Base-by-base conservation (phyloP, 2,329 filamentous ascomycete species). In the Neofusicoccum kwambonambiense region DNA sequence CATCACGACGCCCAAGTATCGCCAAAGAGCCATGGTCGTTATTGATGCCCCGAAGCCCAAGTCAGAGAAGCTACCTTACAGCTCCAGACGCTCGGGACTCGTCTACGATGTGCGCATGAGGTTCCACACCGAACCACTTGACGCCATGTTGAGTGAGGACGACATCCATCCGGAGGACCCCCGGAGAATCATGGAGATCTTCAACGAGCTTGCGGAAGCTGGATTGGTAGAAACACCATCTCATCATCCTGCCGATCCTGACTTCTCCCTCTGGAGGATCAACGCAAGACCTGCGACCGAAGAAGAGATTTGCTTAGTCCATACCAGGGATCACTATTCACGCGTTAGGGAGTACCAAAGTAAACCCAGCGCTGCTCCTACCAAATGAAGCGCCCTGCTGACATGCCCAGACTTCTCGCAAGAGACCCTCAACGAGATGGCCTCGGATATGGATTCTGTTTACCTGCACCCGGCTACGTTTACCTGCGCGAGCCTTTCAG, bases 81-180 rank as follows among this genome's bases (percentile, higher is more conserved):
- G 74, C 3, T 76, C 75, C 0, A 69, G 70, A 3, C 74, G 74
- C 66, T 82, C 81, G 8, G 82, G 82, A 0, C 72, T 84, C 2
- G 80, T 84, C 69, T 99, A 98, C 75, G 95, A 99, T 79, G 89
- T 92, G 65, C 88, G 94, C 37, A 99, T 99, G 95, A 92, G 95
- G 67, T 90, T 96, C 67, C 95, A 99, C 75, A 91, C 93, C 63
- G 96, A 97, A 74, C 81, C 83, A 3, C 79, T 81, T 3, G 77
- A 81, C 17, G 66, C 71, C 35, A 70, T 69, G 62, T 68, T 72
- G 0, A 75, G 76, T 34, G 84, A 85, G 1, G 86, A 88, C 54
- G 90, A 94, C 22, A 89, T 96, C 60, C 95, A 99, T 73, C 95
- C 95, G 0, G 95, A 99, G 77, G 95, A 99, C 72, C 95, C 95